Evolutionary conservation across 441 rosid species (phyloP), one percentile per base, ranked within the genome.

Genomic region (Gossypium schwendimanii): DNA sequence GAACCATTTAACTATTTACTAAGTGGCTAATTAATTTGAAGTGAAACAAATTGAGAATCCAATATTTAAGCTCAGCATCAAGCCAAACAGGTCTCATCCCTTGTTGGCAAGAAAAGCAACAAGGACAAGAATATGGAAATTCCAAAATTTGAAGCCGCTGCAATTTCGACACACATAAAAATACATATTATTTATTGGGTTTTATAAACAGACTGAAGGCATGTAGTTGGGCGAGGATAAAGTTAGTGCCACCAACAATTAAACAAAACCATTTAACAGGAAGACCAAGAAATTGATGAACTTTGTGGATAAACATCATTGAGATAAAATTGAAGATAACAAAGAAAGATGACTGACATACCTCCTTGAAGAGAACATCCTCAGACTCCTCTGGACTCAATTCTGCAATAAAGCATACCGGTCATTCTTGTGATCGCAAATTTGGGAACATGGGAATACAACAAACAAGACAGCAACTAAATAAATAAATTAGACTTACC

Each of bases 291-390:
- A 33, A 65, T 24, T 52, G 59, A 70, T 44, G 52, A 45, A 47
- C 62, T 20, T 57, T 33, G 66, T 57, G 47, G 54, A 54, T 63
- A 68, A 24, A 28, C 23, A 0, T 10, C 44, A 12, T 8, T 3
- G 3, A 41, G 63, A 17, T 15, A 44, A 59, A 70, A 70, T 2
- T 5, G 9, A 47, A 52, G 31, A 47, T 36, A 69, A 59, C 14
- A 24, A 9, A 44, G 20, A 15, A 4, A 21, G 28, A 53, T 17
- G 4, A 23, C 8, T 36, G 8, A 3, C 72, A 47, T 20, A 94
- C 99, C 99, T 95, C 99, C 87, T 95, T 95, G 79, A 95, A 95
- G 65, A 95, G 93, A 82, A 95, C 97, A 78, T 95, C 99, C 81
- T 95, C 99, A 14, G 98, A 95, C 81, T 95, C 98, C 88, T 95